phyloP scores from a whole-genome alignment of 228 moss, liverwort and hornwort species.

The Sphagnum magellanicum region DNA sequence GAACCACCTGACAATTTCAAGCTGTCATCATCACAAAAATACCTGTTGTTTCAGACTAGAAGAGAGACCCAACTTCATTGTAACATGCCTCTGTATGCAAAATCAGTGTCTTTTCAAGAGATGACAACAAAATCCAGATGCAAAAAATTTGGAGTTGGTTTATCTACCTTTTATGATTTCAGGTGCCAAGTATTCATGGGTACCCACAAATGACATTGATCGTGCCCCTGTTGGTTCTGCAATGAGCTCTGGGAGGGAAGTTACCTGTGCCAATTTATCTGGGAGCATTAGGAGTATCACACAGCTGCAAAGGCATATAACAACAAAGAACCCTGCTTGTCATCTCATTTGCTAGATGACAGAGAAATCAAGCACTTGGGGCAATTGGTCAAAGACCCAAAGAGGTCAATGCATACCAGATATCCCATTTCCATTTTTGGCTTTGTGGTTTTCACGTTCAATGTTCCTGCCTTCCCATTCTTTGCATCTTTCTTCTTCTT shows the following conservation, averaged over 20 bases:
- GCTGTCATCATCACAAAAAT: too few relatives aligned
- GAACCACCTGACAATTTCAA: too few relatives aligned
- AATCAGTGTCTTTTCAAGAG: too few relatives aligned
- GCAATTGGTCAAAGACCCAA: background rate
- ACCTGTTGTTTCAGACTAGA: background rate
- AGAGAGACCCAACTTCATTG: background rate
- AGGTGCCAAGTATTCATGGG: slow-evolving; percentile 50
- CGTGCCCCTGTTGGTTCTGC: slow-evolving; percentile 47
- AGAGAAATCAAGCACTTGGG: slow-evolving; percentile 26
- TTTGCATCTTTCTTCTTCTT: slow-evolving; percentile 54
- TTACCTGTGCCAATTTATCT: slow-evolving; percentile 10
- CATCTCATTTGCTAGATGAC: slow-evolving; percentile 25
- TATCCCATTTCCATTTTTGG: slow-evolving; percentile 34
- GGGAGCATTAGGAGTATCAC: too few relatives aligned
- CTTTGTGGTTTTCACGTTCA: slow-evolving; percentile 27
- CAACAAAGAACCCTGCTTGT: background rate
- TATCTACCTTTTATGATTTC: slow-evolving; percentile 33
- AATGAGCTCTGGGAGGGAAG: slow-evolving; percentile 52
- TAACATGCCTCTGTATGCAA: too few relatives aligned
- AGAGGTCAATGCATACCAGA: slow-evolving; percentile 12
- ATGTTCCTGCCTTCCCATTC: slow-evolving; percentile 20
- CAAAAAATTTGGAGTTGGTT: background rate
- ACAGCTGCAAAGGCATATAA: slow-evolving; percentile 1
- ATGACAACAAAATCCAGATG: background rate
- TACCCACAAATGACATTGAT: slow-evolving; percentile 57